Base-by-base conservation (phyloP, 164 flowering plant genomes). In the Aristolochia contorta region DNA sequence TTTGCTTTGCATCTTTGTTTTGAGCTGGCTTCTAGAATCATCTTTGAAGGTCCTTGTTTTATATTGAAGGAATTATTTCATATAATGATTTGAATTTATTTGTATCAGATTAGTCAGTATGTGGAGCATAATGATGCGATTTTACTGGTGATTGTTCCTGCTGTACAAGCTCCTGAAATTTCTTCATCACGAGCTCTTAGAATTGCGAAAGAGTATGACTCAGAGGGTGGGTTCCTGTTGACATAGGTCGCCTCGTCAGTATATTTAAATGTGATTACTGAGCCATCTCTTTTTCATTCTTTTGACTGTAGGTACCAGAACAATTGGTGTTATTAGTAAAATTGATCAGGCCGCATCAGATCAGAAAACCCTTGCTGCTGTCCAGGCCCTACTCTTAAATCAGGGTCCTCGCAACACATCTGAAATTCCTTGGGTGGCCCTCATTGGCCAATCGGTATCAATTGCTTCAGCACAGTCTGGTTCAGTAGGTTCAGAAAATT, bases 401-500 rank as follows among this genome's bases (percentile, higher is more conserved):
- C 91, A 91, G 72, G 99, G 99, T 47, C 99, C 99, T 24, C 78
- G 89, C n/a, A 91, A 74, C 66, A 78, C 99, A 60, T 68, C 88
- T 69, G 97, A 91, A 61, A 86, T 94, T 16, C 88, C 89, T 16
- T 94, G 97, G 97, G 88, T 91, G 75, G 99, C 97, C 58, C 68
- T 94, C 60, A 94, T 94, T 76, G 99, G 99, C 47, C 99, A 94
- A 61, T 85, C 99, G 53, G 99, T 94, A 58, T 74, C 99, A 45
- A 88, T 94, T 65, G 95, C 97, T 60, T 78, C 99, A 12, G 82
- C 93, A 33, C 95, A 85, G 65, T 88, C 99, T 64, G 96, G 98
- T 64, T 74, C 77, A 66, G 81, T 64, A 60, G 96, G 92, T 24
- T 73, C 89, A 58, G 99, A 94, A 58, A 94, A 63, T 74, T 91